phyloP scores from a whole-genome alignment of 2,329 filamentous ascomycete species.

The Metarhizium anisopliae region DNA sequence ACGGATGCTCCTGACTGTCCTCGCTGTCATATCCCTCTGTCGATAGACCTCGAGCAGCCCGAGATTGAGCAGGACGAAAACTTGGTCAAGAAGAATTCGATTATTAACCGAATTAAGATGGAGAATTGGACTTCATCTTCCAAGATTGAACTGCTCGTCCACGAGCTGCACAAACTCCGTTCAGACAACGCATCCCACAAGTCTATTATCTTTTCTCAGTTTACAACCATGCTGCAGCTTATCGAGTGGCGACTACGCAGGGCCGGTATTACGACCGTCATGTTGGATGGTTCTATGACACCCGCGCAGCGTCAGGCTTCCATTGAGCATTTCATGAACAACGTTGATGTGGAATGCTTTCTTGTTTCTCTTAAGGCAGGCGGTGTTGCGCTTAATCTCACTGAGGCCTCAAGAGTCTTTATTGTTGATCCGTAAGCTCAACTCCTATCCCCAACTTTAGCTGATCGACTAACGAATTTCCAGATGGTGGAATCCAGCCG shows the following conservation, averaged over 20 bases:
- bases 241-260: constrained; percentile 94
- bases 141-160: constrained; percentile 94
- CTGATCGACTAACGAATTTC: constrained; percentile 13
- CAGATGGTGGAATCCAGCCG: constrained; percentile 99
- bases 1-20: constrained; percentile 76
- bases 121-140: constrained; percentile 97
- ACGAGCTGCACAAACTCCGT: constrained; percentile 84
- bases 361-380: constrained; percentile 93
- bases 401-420: constrained; percentile 89
- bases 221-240: constrained; percentile 93
- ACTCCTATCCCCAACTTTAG: neutral
- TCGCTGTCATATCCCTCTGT: constrained; percentile 79
- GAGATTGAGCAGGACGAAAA: constrained; percentile 89
- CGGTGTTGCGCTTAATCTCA: constrained; percentile 89
- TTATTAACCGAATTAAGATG: constrained; percentile 98
- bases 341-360: constrained; percentile 90
- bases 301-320: constrained; percentile 86
- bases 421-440: constrained; percentile 83
- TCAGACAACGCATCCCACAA: constrained; percentile 92
- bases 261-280: constrained; percentile 95
- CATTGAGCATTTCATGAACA: constrained; percentile 95
- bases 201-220: constrained; percentile 95
- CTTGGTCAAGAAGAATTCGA: constrained; percentile 85
- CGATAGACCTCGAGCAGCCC: constrained; percentile 89
- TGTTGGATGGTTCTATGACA: constrained; percentile 97